These are phyloP conservation scores for Gastrolobium bilobum DNA, from an alignment of 306 rosid species.

Conservation along the genomic window DNA sequence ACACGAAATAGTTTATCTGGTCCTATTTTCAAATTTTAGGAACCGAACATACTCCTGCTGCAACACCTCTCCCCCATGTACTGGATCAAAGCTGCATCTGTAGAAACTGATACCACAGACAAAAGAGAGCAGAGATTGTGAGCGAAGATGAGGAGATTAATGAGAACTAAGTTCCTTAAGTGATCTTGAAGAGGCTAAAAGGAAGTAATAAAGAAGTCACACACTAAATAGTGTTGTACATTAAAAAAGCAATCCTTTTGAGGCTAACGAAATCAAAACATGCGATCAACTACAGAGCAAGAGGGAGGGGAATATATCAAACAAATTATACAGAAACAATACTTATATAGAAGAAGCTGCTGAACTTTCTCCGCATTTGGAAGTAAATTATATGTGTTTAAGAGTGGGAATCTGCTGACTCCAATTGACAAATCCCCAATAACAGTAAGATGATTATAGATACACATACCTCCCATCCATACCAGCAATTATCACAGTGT, in stretches of 20 bases:
- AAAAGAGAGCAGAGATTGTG: constrained; percentile 22
- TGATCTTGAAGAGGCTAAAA: constrained; percentile 35
- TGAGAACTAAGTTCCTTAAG: constrained; percentile 3
- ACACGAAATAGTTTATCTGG: constrained; percentile 44
- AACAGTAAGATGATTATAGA: constrained; percentile 22
- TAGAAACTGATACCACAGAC: constrained; percentile 66
- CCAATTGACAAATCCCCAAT: constrained; percentile 17
- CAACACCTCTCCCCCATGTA: constrained; percentile 79
- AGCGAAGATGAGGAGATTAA: constrained; percentile 18
- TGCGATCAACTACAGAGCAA: not conserved
- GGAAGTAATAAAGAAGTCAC: not conserved
- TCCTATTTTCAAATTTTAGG: constrained; percentile 59
- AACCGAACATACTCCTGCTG: constrained; percentile 78
- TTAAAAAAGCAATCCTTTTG: not conserved
- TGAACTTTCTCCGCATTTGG: not conserved
- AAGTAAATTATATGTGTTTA: constrained; percentile 3
- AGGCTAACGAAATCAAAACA: not conserved
- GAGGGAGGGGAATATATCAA: not conserved
- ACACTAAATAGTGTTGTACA: not conserved
- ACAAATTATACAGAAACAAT: constrained; percentile 6
- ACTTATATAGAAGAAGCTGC: constrained; percentile 8
- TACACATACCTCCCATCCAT: constrained; percentile 87
- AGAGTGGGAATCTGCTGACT: constrained; percentile 5
- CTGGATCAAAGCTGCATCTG: constrained; percentile 75
- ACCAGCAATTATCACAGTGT: constrained; percentile 74